These are phyloP conservation scores for Metschnikowia sp. DNA, from an alignment of 805 yeast species.

Conservation along the genomic window DNA sequence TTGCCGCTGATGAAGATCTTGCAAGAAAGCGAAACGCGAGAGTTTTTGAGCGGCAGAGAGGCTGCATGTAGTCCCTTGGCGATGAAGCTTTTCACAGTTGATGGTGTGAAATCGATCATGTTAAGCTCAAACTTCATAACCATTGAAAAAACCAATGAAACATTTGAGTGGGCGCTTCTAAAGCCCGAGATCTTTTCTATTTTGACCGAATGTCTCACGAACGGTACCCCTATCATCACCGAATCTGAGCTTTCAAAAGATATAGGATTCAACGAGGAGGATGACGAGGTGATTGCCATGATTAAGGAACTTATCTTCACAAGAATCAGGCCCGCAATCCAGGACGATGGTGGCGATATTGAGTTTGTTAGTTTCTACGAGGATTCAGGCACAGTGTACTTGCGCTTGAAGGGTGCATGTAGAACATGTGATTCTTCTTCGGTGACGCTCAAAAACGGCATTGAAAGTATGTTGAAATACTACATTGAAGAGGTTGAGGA, in stretches of 20 bases:
- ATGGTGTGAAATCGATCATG: constrained; percentile 74
- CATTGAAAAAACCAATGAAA: constrained; percentile 56
- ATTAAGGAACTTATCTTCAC: constrained; percentile 69
- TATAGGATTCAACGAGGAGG: constrained; percentile 51
- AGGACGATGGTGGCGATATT: constrained; percentile 74
- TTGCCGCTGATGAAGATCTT: constrained; percentile 71
- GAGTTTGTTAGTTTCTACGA: constrained; percentile 59
- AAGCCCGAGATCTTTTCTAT: constrained; percentile 66
- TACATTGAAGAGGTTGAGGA: constrained; percentile 64
- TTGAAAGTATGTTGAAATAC: constrained; percentile 67
- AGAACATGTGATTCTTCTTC: constrained; percentile 68
- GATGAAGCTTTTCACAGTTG: constrained; percentile 65
- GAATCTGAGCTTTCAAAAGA: constrained; percentile 31
- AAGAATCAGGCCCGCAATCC: constrained; percentile 68
- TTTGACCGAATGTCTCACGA: constrained; percentile 51
- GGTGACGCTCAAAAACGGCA: constrained; percentile 64
- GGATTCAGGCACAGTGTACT: constrained; percentile 53
- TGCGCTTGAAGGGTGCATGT: constrained; percentile 66
- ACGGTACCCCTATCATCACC: constrained; percentile 51
- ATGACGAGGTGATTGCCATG: constrained; percentile 63
- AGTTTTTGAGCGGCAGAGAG: constrained; percentile 71
- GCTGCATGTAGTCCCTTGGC: constrained; percentile 77
- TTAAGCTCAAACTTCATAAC: constrained; percentile 84
- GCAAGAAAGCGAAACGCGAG: constrained; percentile 57
- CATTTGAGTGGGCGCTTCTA: constrained; percentile 55